Conservation (phyloP, 163 green algal genomes). For the Chlorella variabilis region DNA sequence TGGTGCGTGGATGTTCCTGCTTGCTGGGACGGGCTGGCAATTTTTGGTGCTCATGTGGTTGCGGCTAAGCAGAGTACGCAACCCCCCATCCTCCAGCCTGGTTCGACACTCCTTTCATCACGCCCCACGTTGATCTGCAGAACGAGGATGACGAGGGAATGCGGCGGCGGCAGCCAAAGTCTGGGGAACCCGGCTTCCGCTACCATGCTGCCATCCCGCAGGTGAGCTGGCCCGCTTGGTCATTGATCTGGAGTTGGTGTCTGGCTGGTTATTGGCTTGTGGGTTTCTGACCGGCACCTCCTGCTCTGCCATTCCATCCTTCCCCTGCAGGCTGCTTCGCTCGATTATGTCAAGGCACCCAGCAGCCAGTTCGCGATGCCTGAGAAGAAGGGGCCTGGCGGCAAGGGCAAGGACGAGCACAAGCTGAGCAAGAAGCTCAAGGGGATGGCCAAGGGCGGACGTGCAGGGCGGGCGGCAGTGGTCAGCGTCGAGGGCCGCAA, state of each 20-base stretch:
- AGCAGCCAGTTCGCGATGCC: conserved; percentile 21
- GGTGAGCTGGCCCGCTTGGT: neutral
- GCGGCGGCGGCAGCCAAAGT: conserved; percentile 11
- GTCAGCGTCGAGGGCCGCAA: conserved; percentile 57
- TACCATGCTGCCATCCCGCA: conserved; percentile 60
- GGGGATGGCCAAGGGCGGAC: conserved; percentile 23
- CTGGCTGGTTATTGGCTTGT: too few relatives aligned
- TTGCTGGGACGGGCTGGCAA: neutral
- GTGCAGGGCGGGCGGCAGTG: conserved; percentile 36
- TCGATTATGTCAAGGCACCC: conserved; percentile 60
- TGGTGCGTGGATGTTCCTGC: too few relatives aligned
- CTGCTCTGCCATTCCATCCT: neutral
- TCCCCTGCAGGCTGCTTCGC: conserved; percentile 39
- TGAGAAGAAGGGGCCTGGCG: neutral
- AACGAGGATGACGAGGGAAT: conserved; percentile 16
- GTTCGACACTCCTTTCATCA: neutral
- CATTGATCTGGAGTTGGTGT: too few relatives aligned
- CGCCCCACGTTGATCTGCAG: neutral
- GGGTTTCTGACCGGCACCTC: too few relatives aligned
- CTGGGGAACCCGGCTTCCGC: conserved; percentile 59
- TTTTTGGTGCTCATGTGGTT: neutral
- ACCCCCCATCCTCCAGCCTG: neutral
- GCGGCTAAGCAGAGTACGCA: too few relatives aligned
- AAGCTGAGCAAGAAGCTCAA: conserved; percentile 56
- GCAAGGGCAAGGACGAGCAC: conserved; percentile 44